Base-by-base conservation (phyloP, 1,139 yeast genomes). In the Arxiozyma slooffiae region DNA sequence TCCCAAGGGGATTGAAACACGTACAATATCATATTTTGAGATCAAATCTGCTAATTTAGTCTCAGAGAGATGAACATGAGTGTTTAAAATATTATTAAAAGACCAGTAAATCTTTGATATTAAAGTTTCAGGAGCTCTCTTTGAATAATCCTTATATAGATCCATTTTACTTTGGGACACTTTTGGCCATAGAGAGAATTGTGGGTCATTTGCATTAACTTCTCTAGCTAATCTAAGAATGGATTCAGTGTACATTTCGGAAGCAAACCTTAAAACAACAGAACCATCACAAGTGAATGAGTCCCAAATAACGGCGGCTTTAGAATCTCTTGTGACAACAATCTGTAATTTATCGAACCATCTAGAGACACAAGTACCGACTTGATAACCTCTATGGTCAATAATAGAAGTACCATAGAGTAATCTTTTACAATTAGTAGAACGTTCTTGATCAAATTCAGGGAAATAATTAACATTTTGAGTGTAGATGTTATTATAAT, bases 261-360 rank as follows among this genome's bases (percentile, higher is more conserved):
- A 78, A 40, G 84, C 79, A 59, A 82, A 85, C 52, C 94, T 70
- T 55, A 85, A 69, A 16, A 83, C 85, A 0, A 85, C 81, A 2
- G 90, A 84, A 47, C 87, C 84, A 65, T 85, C 92, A 76, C 84
- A 82, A n/a, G 84, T 78, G 41, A 85, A 78, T 2, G 86, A 81
- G 52, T 78, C 81, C 86, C 90, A 85, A 38, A 82, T 82, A 26
- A 85, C 78, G 16, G 89, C 89, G 1, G 89, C 89, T 47, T 81
- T 82, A 0, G 88, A 77, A 63, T 83, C 85, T 48, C 74, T 72
- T 1, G 90, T 81, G 11, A 85, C 80, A 37, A 85, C 74, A 44
- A 85, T 62, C 63, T 84, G 90, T 49, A 85, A 67, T 62, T 85
- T 85, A 64, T 85, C 94, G 62, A 82, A 84, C 86, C 90, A 84